Evolutionary conservation across 345 rosid species (phyloP), one percentile per base, ranked within the genome.

Genomic region (Populus euphratica): DNA sequence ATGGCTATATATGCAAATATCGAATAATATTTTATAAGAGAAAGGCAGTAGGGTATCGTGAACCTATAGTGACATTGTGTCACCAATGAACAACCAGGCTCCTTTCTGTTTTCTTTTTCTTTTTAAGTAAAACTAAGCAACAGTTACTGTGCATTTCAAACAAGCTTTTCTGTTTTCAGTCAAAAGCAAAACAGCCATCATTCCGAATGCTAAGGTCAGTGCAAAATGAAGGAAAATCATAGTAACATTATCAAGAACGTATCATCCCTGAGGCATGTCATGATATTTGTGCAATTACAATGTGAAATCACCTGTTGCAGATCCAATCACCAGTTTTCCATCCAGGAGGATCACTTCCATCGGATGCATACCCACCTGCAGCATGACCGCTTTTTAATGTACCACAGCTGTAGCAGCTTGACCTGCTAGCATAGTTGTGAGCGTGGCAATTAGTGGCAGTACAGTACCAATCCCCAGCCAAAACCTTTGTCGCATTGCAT

Each of bases 321-420:
- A 92, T 81, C 97, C 97, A 92, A 62, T 92, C 97, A 9, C 97
- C 97, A 39, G 93, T 82, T 83, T 92, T 92, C 95, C 95, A 92
- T 47, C 90, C 81, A 25, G 95, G 87, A 74, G 91, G 93, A 36
- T 36, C 73, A 43, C 69, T 44, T 29, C 64, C 68, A 44, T 82
- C 81, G 4, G 76, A 70, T 12, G 25, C 77, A 68, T 43, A 73
- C 6, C 68, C 77, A 61, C 63, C 63, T 3, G 56, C 18, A 33
- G 47, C 68, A 35, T 74, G 67, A 41, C 88, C 91, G 65, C 80
- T 86, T 81, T 90, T 92, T 29, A 82, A 70, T 8, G 91, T 81
- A 68, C 91, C 95, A 27, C 97, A 93, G 63, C 85, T 86, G 77
- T 86, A 89, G 87, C 97, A 93, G 83, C 77, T 91, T 1, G 91